Evolutionary conservation across 345 rosid genomes (phyloP), one percentile per base, ranked within the genome.

Genomic region (Rubroshorea leprosula): DNA sequence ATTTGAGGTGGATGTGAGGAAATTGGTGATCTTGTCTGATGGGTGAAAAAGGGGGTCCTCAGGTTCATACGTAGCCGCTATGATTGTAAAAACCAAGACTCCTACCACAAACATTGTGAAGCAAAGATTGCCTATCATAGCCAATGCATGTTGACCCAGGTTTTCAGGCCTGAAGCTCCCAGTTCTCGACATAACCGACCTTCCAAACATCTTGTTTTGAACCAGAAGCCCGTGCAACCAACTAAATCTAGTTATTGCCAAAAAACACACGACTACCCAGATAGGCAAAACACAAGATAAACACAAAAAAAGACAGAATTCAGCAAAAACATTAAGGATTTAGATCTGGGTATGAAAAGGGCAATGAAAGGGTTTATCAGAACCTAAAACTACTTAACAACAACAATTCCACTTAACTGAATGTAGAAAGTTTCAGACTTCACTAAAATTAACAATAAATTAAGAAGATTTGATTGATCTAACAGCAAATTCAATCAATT

Each of bases 51-150:
- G 82, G 10, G 96, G 96, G 54, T 89, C 96, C 50, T 85, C 96
- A 0, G 97, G 99, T 45, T 93, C 78, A 65, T 89, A 89, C 0
- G 96, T 89, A 2, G 97, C 96, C 20, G 97, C 96, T 53, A 93
- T 87, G 23, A 93, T 78, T 38, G 97, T 93, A 83, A 93, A 90
- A 53, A 93, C 75, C 26, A 93, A 68, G 7, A 90, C 96, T 10
- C 85, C 92, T 17, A 83, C 16, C 21, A 89, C 97, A 62, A 93
- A 87, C n/a, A 89, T 31, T 0, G 94, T 74, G 74, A 89, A 89
- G 52, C 96, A 91, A 17, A 92, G 76, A 68, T 86, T 92, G 25
- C 96, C 91, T 6, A 92, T 83, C 83, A 89, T 54, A 50, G 82
- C 83, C n/a, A 93, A 45, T 4, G 86, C 96, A 68, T 85, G 79